Evolutionary conservation across 257 asterid genomes (phyloP).

Genomic region (Solanum etuberosum): DNA sequence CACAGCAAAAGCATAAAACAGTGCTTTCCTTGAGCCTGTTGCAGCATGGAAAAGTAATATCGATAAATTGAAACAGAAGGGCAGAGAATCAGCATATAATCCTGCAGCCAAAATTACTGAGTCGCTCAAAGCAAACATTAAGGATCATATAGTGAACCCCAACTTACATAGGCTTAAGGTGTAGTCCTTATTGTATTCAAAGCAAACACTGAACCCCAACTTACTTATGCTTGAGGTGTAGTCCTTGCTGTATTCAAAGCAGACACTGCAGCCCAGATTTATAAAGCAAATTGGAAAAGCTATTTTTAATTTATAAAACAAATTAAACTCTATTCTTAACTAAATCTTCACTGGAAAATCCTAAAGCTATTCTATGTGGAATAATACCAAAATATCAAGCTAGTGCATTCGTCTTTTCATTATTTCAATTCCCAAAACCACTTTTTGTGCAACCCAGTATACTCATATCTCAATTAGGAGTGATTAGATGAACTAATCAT

Average conservation of each 20-base stretch:
- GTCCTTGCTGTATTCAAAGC: background rate
- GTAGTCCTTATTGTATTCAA: background rate
- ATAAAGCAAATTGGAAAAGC: background rate
- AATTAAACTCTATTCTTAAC: background rate
- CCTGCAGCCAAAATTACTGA: background rate
- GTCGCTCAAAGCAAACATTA: background rate
- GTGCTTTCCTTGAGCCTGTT: background rate
- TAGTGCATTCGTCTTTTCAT: background rate
- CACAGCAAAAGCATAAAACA: background rate
- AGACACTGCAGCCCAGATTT: background rate
- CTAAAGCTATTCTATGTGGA: background rate
- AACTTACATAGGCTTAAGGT: background rate
- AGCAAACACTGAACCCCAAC: background rate
- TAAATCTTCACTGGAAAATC: background rate
- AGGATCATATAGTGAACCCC: background rate
- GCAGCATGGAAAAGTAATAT: background rate
- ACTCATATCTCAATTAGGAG: background rate
- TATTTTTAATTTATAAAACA: too few species aligned
- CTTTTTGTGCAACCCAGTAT: background rate
- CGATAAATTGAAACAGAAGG: background rate
- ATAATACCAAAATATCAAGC: background rate
- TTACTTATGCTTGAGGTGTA: background rate
- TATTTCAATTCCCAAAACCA: background rate
- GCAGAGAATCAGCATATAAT: background rate
- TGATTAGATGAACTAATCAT: background rate